Evolutionary conservation across 176 grass and related monocot genomes (phyloP).

Genomic region (Saccharum officinarum): DNA sequence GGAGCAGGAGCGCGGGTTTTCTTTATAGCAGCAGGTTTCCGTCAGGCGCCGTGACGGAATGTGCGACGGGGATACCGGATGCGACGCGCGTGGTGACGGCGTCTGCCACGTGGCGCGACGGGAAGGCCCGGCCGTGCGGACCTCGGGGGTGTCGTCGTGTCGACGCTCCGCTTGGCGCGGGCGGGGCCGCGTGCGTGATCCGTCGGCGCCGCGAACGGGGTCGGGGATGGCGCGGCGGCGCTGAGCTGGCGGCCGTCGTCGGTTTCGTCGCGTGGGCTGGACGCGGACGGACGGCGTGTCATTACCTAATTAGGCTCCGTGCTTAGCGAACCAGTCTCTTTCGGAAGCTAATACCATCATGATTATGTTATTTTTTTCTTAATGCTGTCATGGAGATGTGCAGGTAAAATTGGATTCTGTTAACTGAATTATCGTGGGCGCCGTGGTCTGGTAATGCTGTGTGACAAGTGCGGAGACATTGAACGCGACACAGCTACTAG

Average conservation of each 20-base stretch:
- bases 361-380: neutral
- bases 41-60: constrained; percentile 29
- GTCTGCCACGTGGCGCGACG: constrained; percentile 2
- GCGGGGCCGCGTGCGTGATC: neutral
- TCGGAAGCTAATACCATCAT: constrained; percentile 12
- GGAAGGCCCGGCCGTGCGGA: neutral
- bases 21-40: constrained; percentile 31
- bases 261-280: no score
- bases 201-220: constrained; percentile 24
- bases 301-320: neutral
- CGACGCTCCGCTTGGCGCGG: neutral
- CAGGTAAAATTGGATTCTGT: neutral
- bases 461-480: neutral
- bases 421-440: neutral
- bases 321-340: neutral
- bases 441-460: neutral
- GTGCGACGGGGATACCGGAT: neutral
- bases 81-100: neutral
- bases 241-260: no score
- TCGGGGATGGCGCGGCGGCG: neutral
- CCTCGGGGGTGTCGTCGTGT: neutral
- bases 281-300: no score
- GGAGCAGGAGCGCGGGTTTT: neutral
- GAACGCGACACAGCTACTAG: neutral
- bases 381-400: neutral